Conservation (phyloP, 805 yeast species). For the Tetrapisispora pingtungensis region DNA sequence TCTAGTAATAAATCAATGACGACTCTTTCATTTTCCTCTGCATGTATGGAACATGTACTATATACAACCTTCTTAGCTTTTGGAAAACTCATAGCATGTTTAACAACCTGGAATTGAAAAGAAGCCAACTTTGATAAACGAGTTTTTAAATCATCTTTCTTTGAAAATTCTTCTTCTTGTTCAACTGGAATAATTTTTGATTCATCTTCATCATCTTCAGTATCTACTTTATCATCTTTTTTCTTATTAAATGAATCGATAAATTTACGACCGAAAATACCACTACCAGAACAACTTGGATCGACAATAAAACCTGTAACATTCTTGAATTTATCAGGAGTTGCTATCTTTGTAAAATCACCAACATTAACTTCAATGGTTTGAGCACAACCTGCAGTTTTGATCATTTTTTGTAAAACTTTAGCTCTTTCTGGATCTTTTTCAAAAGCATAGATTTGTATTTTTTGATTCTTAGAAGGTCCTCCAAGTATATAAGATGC, state of each 20-base stretch:
- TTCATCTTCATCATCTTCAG: constrained; percentile 3
- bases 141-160: constrained; percentile 35
- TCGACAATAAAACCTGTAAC: constrained; percentile 83
- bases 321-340: constrained; percentile 44
- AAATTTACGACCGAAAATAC: constrained; percentile 83
- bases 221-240: constrained; percentile 1
- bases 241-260: constrained; percentile 36
- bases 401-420: constrained; percentile 66
- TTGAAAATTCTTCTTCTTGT: constrained; percentile 39
- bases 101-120: constrained; percentile 80
- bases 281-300: constrained; percentile 97
- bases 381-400: constrained; percentile 55
- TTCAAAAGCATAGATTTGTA: constrained; percentile 71
- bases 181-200: constrained; percentile 27
- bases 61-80: constrained; percentile 70
- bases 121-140: constrained; percentile 60
- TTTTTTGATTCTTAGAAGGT: constrained; percentile 6
- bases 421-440: constrained; percentile 66
- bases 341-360: constrained; percentile 32
- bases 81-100: constrained; percentile 81
- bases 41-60: constrained; percentile 91
- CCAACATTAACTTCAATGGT: constrained; percentile 42
- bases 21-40: constrained; percentile 89
- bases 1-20: constrained; percentile 70
- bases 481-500: constrained; percentile 30